Evolutionary conservation across 441 rosid genomes (phyloP).

Genomic region (Sinapis alba): DNA sequence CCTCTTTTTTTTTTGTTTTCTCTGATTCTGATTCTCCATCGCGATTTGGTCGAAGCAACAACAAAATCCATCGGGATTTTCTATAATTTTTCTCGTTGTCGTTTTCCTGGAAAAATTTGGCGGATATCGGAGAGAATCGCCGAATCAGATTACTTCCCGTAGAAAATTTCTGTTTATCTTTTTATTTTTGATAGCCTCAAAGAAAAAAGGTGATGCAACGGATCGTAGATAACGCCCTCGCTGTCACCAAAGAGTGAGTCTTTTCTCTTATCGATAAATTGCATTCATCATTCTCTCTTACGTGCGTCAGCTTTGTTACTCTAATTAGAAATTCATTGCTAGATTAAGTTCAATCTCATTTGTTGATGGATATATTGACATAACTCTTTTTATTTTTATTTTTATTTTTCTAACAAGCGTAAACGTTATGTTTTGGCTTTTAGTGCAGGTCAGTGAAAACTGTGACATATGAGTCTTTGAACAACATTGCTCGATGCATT

Average conservation of each 20-base stretch:
- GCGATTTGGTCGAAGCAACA: slow-evolving; percentile 21
- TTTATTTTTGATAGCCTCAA: no score
- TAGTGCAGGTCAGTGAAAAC: slow-evolving; percentile 94
- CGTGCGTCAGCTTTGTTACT: no score
- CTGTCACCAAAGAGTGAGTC: slow-evolving; percentile 91
- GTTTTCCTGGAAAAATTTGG: not conserved
- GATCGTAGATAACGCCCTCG: slow-evolving; percentile 81
- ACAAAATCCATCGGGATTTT: not conserved
- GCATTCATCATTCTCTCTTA: not conserved
- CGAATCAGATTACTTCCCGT: not conserved
- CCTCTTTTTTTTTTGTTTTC: not conserved
- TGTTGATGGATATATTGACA: not conserved
- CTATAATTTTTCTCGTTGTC: slow-evolving; percentile 14
- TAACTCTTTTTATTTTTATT: not conserved
- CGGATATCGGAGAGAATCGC: not conserved
- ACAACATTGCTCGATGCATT: slow-evolving; percentile 77
- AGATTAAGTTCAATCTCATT: no score
- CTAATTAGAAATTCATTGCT: not conserved
- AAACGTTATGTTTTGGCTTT: slow-evolving; percentile 33
- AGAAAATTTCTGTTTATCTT: not conserved
- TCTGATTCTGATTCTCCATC: not conserved
- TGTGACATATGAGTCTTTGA: slow-evolving; percentile 78
- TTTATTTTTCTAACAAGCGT: not conserved
- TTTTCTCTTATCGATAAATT: slow-evolving; percentile 14
- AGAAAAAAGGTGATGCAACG: slow-evolving; percentile 56